These are phyloP conservation scores for Chaetomium olivaceum DNA, from an alignment of 2,329 filamentous ascomycete genomes.

Conservation along the genomic window DNA sequence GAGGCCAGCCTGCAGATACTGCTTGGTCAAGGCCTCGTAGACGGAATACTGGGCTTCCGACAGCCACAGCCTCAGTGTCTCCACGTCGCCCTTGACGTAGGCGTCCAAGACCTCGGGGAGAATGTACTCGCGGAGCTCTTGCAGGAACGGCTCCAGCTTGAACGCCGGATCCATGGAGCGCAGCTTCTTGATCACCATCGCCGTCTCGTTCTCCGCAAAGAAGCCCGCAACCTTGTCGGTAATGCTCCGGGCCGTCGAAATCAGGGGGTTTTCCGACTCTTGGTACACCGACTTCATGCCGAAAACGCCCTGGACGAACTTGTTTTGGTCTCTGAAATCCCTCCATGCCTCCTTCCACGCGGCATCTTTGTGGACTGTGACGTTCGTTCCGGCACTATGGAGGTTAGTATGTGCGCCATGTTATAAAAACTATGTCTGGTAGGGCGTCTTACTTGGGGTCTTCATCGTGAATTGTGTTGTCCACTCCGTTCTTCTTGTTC, in stretches of 20 bases:
- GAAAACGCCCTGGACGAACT: constrained; percentile 85
- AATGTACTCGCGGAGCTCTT: constrained; percentile 96
- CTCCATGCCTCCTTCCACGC: constrained; percentile 99
- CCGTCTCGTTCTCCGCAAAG: constrained; percentile 98
- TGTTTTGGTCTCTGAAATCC: constrained; percentile 88
- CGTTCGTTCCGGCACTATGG: constrained; percentile 82
- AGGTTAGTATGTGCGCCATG: constrained; percentile 11
- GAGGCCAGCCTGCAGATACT: constrained; percentile 90
- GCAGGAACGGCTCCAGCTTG: constrained; percentile 91
- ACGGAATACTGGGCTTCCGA: constrained; percentile 95
- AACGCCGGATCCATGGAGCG: constrained; percentile 93
- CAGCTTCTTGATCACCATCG: constrained; percentile 97
- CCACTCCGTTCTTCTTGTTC: constrained; percentile 51
- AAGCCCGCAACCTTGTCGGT: constrained; percentile 91
- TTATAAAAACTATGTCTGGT: neutral
- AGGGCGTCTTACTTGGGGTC: constrained; percentile 73
- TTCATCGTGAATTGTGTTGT: constrained; percentile 68
- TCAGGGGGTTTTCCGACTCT: constrained; percentile 95
- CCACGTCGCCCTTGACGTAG: constrained; percentile 93
- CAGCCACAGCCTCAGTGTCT: constrained; percentile 91
- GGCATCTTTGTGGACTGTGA: constrained; percentile 95
- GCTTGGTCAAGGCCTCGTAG: constrained; percentile 93
- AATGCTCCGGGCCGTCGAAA: constrained; percentile 89
- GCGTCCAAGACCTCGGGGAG: constrained; percentile 95
- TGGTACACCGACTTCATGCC: constrained; percentile 84